phyloP scores from a whole-genome alignment of 495 filamentous ascomycete genomes.

The Penicillium daleae region DNA sequence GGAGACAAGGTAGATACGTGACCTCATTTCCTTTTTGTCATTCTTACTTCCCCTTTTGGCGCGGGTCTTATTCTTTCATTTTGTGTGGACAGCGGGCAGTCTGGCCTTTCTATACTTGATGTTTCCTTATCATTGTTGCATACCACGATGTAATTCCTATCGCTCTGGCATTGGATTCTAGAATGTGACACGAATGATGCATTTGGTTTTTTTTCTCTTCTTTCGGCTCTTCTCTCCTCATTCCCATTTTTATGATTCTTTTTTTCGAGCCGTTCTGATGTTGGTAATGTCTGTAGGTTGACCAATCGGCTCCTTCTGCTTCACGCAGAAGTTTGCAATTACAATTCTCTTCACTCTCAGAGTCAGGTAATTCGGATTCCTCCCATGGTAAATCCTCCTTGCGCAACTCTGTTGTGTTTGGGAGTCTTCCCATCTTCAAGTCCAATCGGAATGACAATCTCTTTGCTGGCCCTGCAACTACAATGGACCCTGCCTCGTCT shows the following conservation, averaged over 20 bases:
- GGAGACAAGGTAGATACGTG: conserved; percentile 81
- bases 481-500: conserved; percentile 10
- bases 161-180: conserved; percentile 36
- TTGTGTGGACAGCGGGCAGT: conserved; percentile 17
- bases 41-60: conserved; percentile 8
- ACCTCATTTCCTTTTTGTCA: conserved; percentile 48
- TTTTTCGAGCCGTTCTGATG: conserved; percentile 32
- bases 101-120: conserved; percentile 33
- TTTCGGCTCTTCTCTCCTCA: conserved; percentile 23
- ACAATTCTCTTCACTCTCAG: conserved; percentile 24
- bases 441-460: conserved; percentile 15
- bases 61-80: not conserved
- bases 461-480: not conserved
- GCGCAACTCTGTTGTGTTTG: conserved; percentile 30
- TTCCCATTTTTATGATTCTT: conserved; percentile 16
- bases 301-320: conserved; percentile 33
- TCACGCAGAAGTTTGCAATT: conserved; percentile 24
- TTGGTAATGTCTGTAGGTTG: conserved; percentile 49
- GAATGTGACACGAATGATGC: conserved; percentile 48
- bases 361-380: conserved; percentile 16
- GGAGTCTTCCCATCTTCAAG: conserved; percentile 34
- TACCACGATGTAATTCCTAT: conserved; percentile 46
- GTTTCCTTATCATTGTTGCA: conserved; percentile 24
- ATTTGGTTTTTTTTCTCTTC: conserved; percentile 12
- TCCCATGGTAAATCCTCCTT: conserved; percentile 22